Conservation (phyloP, 257 asterid species). For the Jacaranda mimosifolia region DNA sequence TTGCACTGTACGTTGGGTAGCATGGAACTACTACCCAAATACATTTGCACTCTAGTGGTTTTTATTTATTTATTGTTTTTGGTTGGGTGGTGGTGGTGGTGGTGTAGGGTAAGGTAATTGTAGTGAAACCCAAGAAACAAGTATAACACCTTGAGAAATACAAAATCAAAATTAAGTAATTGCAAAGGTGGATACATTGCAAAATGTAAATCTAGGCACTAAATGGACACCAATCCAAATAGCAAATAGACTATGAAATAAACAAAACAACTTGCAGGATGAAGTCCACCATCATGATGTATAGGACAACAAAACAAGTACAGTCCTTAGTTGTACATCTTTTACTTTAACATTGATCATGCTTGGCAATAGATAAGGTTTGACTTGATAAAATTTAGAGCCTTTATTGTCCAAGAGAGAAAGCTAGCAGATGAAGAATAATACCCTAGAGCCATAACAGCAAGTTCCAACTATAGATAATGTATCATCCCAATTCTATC, state of each 20-base stretch:
- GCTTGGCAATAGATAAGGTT: background rate
- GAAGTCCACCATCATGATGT: too few relatives aligned
- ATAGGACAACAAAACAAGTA: too few relatives aligned
- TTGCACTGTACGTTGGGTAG: conserved; percentile 16
- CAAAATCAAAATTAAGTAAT: too few relatives aligned
- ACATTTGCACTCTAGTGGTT: background rate
- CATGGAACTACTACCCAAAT: too few relatives aligned
- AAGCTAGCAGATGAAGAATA: conserved; percentile 15
- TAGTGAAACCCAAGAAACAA: too few relatives aligned
- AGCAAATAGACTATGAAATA: background rate
- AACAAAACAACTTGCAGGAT: background rate
- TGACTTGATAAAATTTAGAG: conserved; percentile 2
- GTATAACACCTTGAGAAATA: too few relatives aligned
- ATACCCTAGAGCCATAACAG: conserved; percentile 2
- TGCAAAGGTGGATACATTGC: too few relatives aligned
- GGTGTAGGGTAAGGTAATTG: too few relatives aligned
- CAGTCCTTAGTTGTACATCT: background rate
- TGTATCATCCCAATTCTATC: conserved; percentile 3
- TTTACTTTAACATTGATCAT: conserved; percentile 16
- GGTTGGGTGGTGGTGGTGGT: too few relatives aligned
- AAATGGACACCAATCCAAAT: conserved; percentile 5
- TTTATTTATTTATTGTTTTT: too few relatives aligned
- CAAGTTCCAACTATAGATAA: conserved; percentile 3
- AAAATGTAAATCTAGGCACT: background rate
- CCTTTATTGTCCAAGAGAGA: conserved; percentile 9